Base-by-base conservation (phyloP, 805 yeast species). In the Candida lessepsii region DNA sequence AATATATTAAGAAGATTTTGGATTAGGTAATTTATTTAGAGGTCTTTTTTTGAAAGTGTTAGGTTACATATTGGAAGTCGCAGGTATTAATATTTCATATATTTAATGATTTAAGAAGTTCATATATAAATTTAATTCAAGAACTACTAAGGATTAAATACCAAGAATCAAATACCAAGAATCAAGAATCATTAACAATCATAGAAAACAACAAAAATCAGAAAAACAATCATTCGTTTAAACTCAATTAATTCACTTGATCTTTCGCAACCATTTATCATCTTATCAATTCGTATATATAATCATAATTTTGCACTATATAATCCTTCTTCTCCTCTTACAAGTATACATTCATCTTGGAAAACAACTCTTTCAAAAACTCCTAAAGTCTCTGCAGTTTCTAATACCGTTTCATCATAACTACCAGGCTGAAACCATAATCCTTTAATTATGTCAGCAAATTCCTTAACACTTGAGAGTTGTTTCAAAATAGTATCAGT, bases 371-470 rank as follows among this genome's bases (percentile, higher is more conserved):
- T 52, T 14, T 57, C 67, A 4, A 47, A 50, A 18, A 56, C 56
- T n/a, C 62, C 75, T 43, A 59, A 56, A 23, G 45, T 53, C 33
- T 50, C 54, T n/a, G 74, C 71, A 24, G 59, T 59, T 1, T 71
- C 63, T 13, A 83, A 63, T 3, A 75, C 76, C 9, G 65, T 70
- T 2, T 56, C 53, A 51, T 83, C 80, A 49, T 76, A 85, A 16
- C 88, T 75, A 0, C 95, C 95, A 0, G 95, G 95, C 54, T 86
- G 95, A 49, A 84, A 80, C 95, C 95, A 87, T 11, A 85, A 63
- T 1, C 82, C 79, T 50, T 73, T 74, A 11, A 83, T 61, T 0
- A 61, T 41, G 11, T 53, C 37, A 21, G 58, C 51, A 42, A 76
- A 60, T 11, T 67, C 67, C 9, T 67, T 58, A 26, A 81, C 53